phyloP scores from a whole-genome alignment of 768 basidiomycete species.

The Boletellus emodensis region DNA sequence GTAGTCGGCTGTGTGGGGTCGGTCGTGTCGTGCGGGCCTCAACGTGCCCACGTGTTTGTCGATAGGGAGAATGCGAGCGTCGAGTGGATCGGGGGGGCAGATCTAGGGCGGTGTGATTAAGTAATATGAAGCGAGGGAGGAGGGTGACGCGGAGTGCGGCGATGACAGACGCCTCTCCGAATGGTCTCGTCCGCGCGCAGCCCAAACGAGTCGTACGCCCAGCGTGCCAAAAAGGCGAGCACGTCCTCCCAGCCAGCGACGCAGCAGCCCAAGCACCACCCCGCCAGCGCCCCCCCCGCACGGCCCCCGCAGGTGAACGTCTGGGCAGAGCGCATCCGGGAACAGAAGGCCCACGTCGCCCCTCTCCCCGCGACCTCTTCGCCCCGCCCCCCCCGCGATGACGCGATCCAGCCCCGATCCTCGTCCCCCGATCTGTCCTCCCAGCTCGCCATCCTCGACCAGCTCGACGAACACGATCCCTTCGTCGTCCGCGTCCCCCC shows the following conservation, averaged over 20 bases:
- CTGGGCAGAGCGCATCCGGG: conserved; percentile 41
- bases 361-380: conserved; percentile 12
- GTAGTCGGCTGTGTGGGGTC: background rate
- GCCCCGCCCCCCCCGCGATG: conserved; percentile 13
- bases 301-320: conserved; percentile 35
- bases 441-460: conserved; percentile 23
- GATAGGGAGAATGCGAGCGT: conserved; percentile 2
- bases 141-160: conserved; percentile 23
- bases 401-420: conserved; percentile 19
- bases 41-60: conserved; percentile 30
- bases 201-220: conserved; percentile 54
- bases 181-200: conserved; percentile 34
- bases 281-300: background rate
- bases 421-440: conserved; percentile 11
- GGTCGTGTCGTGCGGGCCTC: conserved; percentile 28
- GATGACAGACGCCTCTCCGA: conserved; percentile 21
- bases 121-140: conserved; percentile 7
- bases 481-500: conserved; percentile 41
- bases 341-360: conserved; percentile 30
- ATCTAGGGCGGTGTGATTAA: conserved; percentile 16
- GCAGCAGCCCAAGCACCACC: conserved; percentile 2
- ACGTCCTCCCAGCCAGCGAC: conserved; percentile 3
- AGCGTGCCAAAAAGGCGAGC: conserved; percentile 46
- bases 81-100: conserved; percentile 10
- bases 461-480: conserved; percentile 36